Base-by-base conservation (phyloP, 1,284 basidiomycete genomes). In the Trichosporon asahii region DNA sequence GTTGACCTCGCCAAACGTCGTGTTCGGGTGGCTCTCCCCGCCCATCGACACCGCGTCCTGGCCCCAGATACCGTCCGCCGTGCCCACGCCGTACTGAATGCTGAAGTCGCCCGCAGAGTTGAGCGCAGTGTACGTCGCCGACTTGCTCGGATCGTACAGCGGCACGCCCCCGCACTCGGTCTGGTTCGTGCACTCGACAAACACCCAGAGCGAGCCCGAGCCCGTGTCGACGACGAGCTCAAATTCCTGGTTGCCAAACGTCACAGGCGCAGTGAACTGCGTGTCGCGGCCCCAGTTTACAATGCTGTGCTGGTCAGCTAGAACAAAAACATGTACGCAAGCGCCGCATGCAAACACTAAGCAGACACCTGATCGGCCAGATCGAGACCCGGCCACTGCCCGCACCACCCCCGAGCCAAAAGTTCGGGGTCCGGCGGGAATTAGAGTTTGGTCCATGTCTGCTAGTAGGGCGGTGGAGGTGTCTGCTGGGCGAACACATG, bases 171-270 rank as follows among this genome's bases (percentile, higher is more conserved):
- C 37, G 12, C 74, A 72, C 9, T 79, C 68, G 55, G 44, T 37
- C 25, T 29, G 11, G 65, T 68, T 70, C 31, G 73, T 76, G 27
- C 65, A 68, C 23, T 67, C 65, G 15, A 72, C 71, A 6, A 80
- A 61, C 40, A 87, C 74, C 83, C 82, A 84, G 2, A 88, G 79
- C 80, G 88, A 87, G 60, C 86, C 85, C 18, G 87, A 88, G 40
- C 87, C 88, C 27, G 87, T 88, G 79, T 88, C 87, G 64, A 88
- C 81, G 55, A 88, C 84, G 55, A 88, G 85, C 68, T 85, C 84
- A 75, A 89, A 87, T 37, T 77, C 69, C 78, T 89, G 88, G 57
- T 61, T 61, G 6, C 57, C 57, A n/a, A 61, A 61, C 29, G 0
- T 31, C 1, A 61, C 57, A 0, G 57, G 57, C 29, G 57, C 57